These are phyloP conservation scores for Cylindrotheca closterium DNA, from an alignment of 108 stramenopile species.

Conservation along the genomic window DNA sequence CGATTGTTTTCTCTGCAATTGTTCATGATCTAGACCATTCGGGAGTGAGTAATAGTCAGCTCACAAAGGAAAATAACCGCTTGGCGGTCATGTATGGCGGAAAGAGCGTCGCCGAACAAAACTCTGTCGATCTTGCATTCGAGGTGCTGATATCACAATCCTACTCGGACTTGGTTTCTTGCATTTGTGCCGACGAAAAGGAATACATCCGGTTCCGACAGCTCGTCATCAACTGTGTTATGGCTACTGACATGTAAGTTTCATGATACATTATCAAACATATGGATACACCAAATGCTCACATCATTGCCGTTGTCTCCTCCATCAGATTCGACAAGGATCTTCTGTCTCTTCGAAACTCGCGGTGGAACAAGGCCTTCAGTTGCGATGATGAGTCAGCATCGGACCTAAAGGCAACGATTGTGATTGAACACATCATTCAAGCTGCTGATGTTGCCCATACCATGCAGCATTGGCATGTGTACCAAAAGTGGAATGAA, in stretches of 20 bases:
- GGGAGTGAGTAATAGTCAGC: conserved; percentile 52
- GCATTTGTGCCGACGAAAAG: conserved; percentile 5
- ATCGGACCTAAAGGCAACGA: conserved; percentile 31
- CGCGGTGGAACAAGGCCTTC: conserved; percentile 29
- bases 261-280: not conserved
- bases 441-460: conserved; percentile 53
- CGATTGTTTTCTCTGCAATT: conserved; percentile 48
- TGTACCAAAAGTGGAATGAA: conserved; percentile 54
- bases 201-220: conserved; percentile 19
- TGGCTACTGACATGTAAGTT: conserved; percentile 19
- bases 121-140: conserved; percentile 50
- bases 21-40: conserved; percentile 66
- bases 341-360: conserved; percentile 17
- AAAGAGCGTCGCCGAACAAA: conserved; percentile 54
- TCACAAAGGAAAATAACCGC: conserved; percentile 41
- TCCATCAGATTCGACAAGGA: conserved; percentile 20
- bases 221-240: conserved; percentile 12
- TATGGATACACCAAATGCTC: too few species aligned
- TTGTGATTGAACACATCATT: conserved; percentile 55
- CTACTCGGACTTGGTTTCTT: conserved; percentile 23
- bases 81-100: conserved; percentile 36
- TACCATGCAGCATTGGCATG: conserved; percentile 55
- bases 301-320: too few species aligned
- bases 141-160: conserved; percentile 33
- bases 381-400: not conserved